Base-by-base conservation (phyloP, 2,329 filamentous ascomycete genomes). In the Coniosporium uncinatum region DNA sequence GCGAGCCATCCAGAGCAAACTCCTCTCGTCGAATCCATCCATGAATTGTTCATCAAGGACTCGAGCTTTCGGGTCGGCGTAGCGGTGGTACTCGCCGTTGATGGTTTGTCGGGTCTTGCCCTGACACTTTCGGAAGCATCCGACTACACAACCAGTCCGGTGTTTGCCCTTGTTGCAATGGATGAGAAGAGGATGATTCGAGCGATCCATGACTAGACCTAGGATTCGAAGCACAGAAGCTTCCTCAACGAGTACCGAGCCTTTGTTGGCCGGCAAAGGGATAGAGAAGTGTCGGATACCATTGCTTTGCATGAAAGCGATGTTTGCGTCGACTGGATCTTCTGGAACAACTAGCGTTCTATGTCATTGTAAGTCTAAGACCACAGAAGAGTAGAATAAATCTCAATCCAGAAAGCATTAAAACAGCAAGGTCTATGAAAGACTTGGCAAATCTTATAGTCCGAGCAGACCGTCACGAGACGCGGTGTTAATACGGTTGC, bases 101-200 rank as follows among this genome's bases (percentile, higher is more conserved):
- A 86, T 77, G 14, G 69, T 66, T 1, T 73, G 59, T 2, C 79
- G 13, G 59, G 16, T 79, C 67, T 81, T 85, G 14, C 84, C 79
- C 14, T 79, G 76, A 13, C 86, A 64, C 57, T 85, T 87, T 47
- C 89, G 81, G 47, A 94, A 75, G 43, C 85, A 81, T 16, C 81
- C 90, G 37, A 90, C 76, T n/a, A 93, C 83, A 56, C 89, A 95
- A 18, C 90, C 90, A 16, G 90, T 95, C 43, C 90, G 84, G 57
- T 96, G 90, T 75, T 83, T 93, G 57, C 90, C 90, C 52, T 95
- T 90, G 58, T 95, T 96, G 73, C 90, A 96, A 62, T 96, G 90
- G 36, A 96, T 76, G 31, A 95, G 72, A 11, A 96, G 63, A 0
- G 90, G 90, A 49, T 93, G 81, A 47, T 94, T 88, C 24, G 71